These are phyloP conservation scores for Solanum chaucha DNA, from an alignment of 257 asterid species.

Conservation along the genomic window DNA sequence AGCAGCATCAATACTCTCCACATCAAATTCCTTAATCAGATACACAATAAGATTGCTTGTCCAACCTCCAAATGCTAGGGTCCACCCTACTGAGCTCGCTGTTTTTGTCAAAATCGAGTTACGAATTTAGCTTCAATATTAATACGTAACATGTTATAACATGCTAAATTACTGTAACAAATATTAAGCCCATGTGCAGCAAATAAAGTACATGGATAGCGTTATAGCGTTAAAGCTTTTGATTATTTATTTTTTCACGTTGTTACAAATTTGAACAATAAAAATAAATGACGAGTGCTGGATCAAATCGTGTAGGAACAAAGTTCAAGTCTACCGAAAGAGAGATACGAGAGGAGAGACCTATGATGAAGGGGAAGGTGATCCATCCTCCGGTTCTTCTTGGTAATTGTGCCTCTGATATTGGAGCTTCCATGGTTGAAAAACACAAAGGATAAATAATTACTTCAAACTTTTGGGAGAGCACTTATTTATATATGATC, in stretches of 20 bases:
- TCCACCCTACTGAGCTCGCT: conserved; percentile 22
- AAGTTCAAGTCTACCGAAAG: too few relatives aligned
- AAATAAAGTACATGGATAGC: background rate
- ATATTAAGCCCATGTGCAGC: background rate
- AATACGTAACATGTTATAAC: background rate
- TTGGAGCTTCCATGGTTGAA: background rate
- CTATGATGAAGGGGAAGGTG: conserved; percentile 10
- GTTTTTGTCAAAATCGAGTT: background rate
- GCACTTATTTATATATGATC: background rate
- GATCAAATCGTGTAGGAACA: too few relatives aligned
- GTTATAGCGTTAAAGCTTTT: background rate
- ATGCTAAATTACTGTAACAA: background rate
- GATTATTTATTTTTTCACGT: background rate
- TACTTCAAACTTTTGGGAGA: background rate
- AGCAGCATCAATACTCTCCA: conserved; percentile 28
- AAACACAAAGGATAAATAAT: background rate
- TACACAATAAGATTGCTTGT: conserved; percentile 30
- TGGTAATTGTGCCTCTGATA: background rate
- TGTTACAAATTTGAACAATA: background rate
- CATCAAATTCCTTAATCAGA: conserved; percentile 27
- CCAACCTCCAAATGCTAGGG: conserved; percentile 29
- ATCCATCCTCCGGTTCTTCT: conserved; percentile 9
- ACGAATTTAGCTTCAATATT: background rate
- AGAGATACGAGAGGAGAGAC: background rate
- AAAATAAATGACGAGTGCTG: background rate